These are phyloP conservation scores for Colletotrichum sidae DNA, from an alignment of 2,329 filamentous ascomycete species.

Conservation along the genomic window DNA sequence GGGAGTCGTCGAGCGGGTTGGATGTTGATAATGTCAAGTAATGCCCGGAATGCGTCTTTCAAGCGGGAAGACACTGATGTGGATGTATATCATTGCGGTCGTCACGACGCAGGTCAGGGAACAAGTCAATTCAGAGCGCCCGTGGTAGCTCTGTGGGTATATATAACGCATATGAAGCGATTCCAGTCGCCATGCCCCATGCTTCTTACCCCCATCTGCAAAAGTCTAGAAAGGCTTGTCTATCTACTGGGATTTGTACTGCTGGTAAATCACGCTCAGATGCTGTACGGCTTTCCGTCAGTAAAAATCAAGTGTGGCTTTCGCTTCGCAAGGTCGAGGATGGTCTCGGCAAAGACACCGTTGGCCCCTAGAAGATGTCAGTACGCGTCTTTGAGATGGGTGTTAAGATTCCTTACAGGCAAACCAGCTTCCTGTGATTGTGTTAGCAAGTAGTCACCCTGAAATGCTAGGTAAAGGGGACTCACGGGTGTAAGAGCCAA, in stretches of 20 bases:
- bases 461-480: slow-evolving; percentile 20
- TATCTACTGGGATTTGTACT: background rate
- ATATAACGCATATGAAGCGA: slow-evolving; percentile 24
- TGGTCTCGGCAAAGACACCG: slow-evolving; percentile 92
- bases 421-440: slow-evolving; percentile 81
- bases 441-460: background rate
- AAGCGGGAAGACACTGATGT: too few species aligned
- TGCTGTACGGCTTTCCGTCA: slow-evolving; percentile 68
- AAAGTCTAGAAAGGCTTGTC: background rate
- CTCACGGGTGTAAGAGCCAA: slow-evolving; percentile 77
- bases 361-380: slow-evolving; percentile 75
- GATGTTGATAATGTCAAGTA: slow-evolving; percentile 35
- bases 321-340: slow-evolving; percentile 87
- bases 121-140: slow-evolving; percentile 3
- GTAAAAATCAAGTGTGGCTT: slow-evolving; percentile 89
- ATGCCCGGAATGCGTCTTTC: too few species aligned
- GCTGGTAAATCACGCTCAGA: slow-evolving; percentile 47
- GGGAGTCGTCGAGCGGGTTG: slow-evolving; percentile 26
- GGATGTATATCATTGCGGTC: background rate
- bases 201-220: background rate
- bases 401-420: slow-evolving; percentile 66
- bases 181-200: slow-evolving; percentile 18
- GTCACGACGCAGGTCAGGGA: background rate
- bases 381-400: background rate
- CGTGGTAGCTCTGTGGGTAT: slow-evolving; percentile 24